Base-by-base conservation (phyloP, 768 basidiomycete genomes). In the Russula olivacea region DNA sequence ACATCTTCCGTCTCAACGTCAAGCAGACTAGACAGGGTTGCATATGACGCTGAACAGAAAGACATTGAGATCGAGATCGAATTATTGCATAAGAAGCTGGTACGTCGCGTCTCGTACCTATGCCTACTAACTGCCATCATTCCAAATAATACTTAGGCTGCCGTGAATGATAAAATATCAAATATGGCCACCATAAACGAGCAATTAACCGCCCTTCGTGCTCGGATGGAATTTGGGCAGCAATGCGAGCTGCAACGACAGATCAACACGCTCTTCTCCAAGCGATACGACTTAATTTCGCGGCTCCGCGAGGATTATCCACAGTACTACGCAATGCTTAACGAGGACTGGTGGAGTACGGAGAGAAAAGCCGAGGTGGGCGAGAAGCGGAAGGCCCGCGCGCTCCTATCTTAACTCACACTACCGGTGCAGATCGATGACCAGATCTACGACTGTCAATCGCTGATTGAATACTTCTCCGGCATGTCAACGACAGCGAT, bases 381-480 rank as follows among this genome's bases (percentile, higher is more conserved):
- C n/a, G n/a, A n/a, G n/a, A n/a, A n/a, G n/a, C n/a, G n/a, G n/a
- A n/a, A n/a, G n/a, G n/a, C n/a, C n/a, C n/a, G n/a, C n/a, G n/a
- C n/a, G n/a, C n/a, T n/a, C n/a, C n/a, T n/a, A n/a, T n/a, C n/a
- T n/a, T n/a, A n/a, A n/a, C n/a, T 28, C 28, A 28, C 28, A 28
- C 6, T 30, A 30, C 36, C 12, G 36, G 12, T 36, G 12, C 3
- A 36, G 12, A 5, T 36, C 12, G 36, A 93, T 89, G 78, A 88
- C 58, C 85, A 98, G 73, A 94, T 99, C 69, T 92, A 98, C 77
- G 97, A 98, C 73, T 97, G 94, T 77, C 88, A 91, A 71, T 95
- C 89, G 4, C 84, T 97, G 68, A 87, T 96, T 71, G 89, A 93
- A 73, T 85, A 80, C 71, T 85, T 97, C 75, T 85, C 82, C 17